phyloP scores from a whole-genome alignment of 2,329 filamentous ascomycete genomes.

The Tolypocladium ovalisporum region DNA sequence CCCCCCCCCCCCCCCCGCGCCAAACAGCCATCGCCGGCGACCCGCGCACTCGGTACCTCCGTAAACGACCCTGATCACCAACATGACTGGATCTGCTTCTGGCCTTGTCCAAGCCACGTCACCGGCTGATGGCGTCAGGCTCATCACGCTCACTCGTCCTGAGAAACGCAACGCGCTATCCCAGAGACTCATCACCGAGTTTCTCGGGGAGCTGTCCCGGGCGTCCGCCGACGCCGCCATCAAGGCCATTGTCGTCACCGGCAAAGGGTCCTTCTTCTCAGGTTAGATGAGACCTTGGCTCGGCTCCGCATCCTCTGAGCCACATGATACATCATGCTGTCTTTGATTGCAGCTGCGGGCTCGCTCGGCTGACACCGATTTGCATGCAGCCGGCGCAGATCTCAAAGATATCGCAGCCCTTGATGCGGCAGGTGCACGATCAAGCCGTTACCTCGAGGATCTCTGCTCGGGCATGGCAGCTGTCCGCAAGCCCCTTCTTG shows the following conservation, averaged over 20 bases:
- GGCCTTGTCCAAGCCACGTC: conserved; percentile 10
- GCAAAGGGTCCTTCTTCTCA: conserved; percentile 16
- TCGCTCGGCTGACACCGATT: not conserved
- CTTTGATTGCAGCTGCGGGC: conserved; percentile 4
- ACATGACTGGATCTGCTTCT: conserved; percentile 5
- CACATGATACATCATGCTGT: not conserved
- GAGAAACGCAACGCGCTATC: conserved; percentile 50
- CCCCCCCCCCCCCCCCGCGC: too few relatives aligned
- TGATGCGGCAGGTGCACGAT: conserved; percentile 19
- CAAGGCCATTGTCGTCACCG: conserved; percentile 25
- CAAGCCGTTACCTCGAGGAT: conserved; percentile 26
- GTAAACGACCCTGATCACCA: not conserved
- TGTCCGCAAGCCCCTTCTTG: conserved; percentile 34
- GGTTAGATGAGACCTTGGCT: not conserved
- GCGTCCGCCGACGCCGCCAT: conserved; percentile 12
- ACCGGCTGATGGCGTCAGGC: conserved; percentile 24
- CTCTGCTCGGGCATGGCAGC: conserved; percentile 23
- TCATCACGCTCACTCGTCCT: conserved; percentile 42
- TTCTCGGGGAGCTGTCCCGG: conserved; percentile 19
- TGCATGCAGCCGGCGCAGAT: conserved; percentile 21
- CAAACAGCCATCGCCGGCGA: not conserved
- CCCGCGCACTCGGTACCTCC: not conserved
- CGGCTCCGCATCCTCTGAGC: not conserved
- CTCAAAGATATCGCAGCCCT: conserved; percentile 23
- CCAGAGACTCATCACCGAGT: conserved; percentile 33